Percentiles rank a stretch among this genome's conserved stretches.
Evolutionary conservation across 106 monocot species (phyloP).

Genomic region (Amphibolis antarctica): DNA sequence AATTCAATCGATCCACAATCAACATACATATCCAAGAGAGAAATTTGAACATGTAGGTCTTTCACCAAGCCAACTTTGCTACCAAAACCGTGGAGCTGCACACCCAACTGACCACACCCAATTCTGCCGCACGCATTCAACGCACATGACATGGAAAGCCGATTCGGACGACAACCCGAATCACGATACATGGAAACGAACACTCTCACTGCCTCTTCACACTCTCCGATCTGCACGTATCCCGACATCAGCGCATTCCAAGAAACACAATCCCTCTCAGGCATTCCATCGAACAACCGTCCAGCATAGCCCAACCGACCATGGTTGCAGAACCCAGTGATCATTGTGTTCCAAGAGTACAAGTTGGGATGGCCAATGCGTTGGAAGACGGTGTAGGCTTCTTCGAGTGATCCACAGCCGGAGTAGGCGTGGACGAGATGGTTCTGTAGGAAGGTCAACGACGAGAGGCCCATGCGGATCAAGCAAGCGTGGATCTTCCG

Average conservation of each 20-base stretch:
- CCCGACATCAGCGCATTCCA: conserved; percentile 73
- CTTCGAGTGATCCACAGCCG: conserved; percentile 22
- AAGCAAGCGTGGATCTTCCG: conserved; percentile 42
- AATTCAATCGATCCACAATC: conserved; percentile 42
- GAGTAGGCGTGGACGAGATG: conserved; percentile 49
- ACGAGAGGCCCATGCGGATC: conserved; percentile 28
- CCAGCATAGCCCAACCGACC: conserved; percentile 34
- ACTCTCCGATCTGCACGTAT: conserved; percentile 27
- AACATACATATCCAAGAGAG: conserved; percentile 64
- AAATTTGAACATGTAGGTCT: conserved; percentile 23
- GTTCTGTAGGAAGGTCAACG: conserved; percentile 66
- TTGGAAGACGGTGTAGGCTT: conserved; percentile 35
- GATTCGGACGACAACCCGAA: conserved; percentile 14
- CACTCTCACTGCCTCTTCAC: conserved; percentile 11
- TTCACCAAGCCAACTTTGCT: conserved; percentile 30
- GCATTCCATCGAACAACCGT: conserved; percentile 66
- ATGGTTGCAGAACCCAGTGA: conserved; percentile 36
- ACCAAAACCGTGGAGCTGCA: conserved; percentile 52
- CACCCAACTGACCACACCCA: conserved; percentile 16
- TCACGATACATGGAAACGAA: conserved; percentile 44
- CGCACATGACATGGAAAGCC: conserved; percentile 40
- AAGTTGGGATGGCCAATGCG: conserved; percentile 35
- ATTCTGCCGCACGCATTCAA: conserved; percentile 56
- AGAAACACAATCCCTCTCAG: conserved; percentile 39
- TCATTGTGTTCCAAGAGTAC: conserved; percentile 54